Base-by-base conservation (phyloP, 257 asterid genomes). In the Ilex asprella region DNA sequence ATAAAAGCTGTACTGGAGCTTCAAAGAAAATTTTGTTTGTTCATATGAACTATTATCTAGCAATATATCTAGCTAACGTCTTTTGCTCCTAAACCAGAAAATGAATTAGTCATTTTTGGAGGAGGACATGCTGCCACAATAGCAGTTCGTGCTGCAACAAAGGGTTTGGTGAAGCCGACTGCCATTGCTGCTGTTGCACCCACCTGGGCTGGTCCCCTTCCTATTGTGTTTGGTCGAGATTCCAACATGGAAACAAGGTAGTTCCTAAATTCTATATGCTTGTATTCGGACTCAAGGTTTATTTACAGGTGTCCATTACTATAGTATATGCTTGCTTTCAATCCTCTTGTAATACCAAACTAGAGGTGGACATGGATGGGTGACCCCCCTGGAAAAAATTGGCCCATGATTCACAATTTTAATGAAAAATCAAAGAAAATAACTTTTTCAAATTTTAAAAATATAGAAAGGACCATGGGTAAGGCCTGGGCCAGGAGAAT, bases 111-210 rank as follows among this genome's bases (percentile, higher is more conserved):
- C 61, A 76, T 89, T 15, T 78, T 83, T 61, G 99, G 97, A 60
- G 98, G 95, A 82, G 99, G 99, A 59, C 99, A 89, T 81, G 99
- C 94, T 73, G 97, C 97, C 66, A 92, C 99, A 4, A 61, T 92
- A 21, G 96, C 90, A 6, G 84, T 87, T 60, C 89, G 91, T 68
- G 99, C 99, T 60, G 69, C 94, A 46, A 82, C 78, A 71, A 89
- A 85, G 56, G 96, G 91, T 56, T 76, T 67, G 62, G 70, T 92
- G 68, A 85, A 80, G 78, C 99, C 97, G 58, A 77, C 77, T 58
- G 95, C 88, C 63, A 82, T 92, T 75, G 98, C 96, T 72, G 91
- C 95, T 61, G 74, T 91, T 75, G 96, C 98, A 30, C 98, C 98
- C 52, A 88, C 98, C 62, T 91, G 98, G 97, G 91, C 95, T 13